Percentiles rank a stretch among this genome's conserved stretches.
phyloP scores from a whole-genome alignment of 2,329 filamentous ascomycete genomes.

The Pseudogymnoascus sp. region DNA sequence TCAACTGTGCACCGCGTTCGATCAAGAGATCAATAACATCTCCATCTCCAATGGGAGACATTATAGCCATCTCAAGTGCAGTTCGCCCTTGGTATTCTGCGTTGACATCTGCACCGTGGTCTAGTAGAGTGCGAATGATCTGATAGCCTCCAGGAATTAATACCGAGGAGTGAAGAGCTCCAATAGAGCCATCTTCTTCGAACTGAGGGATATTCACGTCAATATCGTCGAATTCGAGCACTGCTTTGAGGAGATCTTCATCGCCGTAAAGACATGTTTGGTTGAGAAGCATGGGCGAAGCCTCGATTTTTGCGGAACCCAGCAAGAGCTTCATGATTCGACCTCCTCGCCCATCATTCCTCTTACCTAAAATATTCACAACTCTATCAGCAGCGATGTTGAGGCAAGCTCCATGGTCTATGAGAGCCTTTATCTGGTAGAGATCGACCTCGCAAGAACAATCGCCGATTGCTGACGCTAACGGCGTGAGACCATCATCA shows the following conservation, averaged over 20 bases:
- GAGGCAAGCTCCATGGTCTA: background rate
- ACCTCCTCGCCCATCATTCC: background rate
- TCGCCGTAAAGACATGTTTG: background rate
- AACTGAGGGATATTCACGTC: background rate
- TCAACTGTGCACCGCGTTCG: background rate
- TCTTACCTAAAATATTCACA: background rate
- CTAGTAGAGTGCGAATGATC: background rate
- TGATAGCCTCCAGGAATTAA: background rate
- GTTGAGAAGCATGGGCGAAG: background rate
- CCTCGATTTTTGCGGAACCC: background rate
- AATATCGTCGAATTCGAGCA: background rate
- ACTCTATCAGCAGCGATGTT: background rate
- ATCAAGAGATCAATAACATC: slow-evolving; percentile 2
- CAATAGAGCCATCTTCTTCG: background rate
- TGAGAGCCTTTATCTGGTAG: background rate
- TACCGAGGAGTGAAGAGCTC: background rate
- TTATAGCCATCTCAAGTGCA: slow-evolving; percentile 7
- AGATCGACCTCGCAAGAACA: background rate
- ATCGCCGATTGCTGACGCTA: background rate
- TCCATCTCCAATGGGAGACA: background rate
- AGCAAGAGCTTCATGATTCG: background rate
- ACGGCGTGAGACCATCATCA: background rate
- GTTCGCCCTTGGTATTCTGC: background rate
- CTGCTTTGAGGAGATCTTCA: background rate
- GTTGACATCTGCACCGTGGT: background rate